phyloP scores from a whole-genome alignment of 352 stramenopile species.

The Phytophthora syringae region DNA sequence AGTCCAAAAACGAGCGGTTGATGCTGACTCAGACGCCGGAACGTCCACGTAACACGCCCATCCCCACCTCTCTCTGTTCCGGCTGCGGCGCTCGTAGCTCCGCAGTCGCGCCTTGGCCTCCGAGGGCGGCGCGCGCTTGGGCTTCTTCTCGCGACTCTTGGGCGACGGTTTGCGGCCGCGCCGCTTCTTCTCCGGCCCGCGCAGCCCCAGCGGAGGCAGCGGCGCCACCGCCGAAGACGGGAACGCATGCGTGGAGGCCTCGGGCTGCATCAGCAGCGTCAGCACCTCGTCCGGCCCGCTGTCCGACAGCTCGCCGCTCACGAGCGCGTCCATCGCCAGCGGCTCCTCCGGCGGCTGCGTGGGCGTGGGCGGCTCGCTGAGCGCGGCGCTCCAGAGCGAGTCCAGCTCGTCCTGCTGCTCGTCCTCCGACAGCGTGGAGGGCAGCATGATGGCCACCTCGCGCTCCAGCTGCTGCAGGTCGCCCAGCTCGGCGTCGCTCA shows the following conservation, averaged over 20 bases:
- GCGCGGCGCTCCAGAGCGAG: constrained; percentile 40
- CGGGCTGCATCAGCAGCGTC: constrained; percentile 42
- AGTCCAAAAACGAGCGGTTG: too few relatives aligned
- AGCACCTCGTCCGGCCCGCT: constrained; percentile 41
- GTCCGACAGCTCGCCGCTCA: constrained; percentile 39
- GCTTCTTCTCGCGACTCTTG: constrained; percentile 44
- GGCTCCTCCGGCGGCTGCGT: constrained; percentile 8
- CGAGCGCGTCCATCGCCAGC: constrained; percentile 35
- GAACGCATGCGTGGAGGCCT: constrained; percentile 29
- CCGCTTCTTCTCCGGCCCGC: constrained; percentile 39
- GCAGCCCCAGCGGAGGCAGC: constrained; percentile 22
- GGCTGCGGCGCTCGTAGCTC: constrained; percentile 63
- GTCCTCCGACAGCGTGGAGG: constrained; percentile 28
- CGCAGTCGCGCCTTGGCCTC: constrained; percentile 51
- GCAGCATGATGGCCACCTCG: constrained; percentile 42
- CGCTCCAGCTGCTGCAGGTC: constrained; percentile 36
- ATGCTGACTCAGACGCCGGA: constrained; percentile 18
- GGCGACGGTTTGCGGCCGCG: constrained; percentile 47
- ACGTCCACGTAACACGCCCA: too few relatives aligned
- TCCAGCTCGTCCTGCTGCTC: constrained; percentile 32
- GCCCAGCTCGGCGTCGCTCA: constrained; percentile 37
- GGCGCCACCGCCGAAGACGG: constrained; percentile 28
- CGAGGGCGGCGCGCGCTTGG: constrained; percentile 45
- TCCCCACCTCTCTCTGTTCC: constrained; percentile 54
- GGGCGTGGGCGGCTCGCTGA: constrained; percentile 16